These are phyloP conservation scores for Typha latifolia DNA, from an alignment of 176 grass and related monocot genomes.

Conservation along the genomic window DNA sequence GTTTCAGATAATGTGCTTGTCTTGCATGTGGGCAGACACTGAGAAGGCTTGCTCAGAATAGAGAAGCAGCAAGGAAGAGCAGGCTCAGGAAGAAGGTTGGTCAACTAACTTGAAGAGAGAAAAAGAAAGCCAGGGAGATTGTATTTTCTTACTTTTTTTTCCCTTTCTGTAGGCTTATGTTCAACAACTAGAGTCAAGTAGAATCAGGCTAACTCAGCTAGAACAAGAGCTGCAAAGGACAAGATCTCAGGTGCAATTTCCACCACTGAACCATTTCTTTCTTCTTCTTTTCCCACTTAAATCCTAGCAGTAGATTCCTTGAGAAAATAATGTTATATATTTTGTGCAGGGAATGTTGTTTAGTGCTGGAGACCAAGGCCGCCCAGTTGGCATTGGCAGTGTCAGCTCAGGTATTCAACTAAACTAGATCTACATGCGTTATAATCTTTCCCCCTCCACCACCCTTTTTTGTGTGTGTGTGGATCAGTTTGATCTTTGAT, in stretches of 20 bases:
- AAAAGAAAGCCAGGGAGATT: background rate
- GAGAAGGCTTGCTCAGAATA: slow-evolving; percentile 96
- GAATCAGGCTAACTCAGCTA: slow-evolving; percentile 78
- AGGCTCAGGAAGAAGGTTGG: slow-evolving; percentile 89
- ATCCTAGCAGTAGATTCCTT: background rate
- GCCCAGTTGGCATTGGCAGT: slow-evolving; percentile 38
- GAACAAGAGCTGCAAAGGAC: slow-evolving; percentile 80
- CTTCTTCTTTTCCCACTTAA: background rate
- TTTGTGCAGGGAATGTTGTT: slow-evolving; percentile 39
- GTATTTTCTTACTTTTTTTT: background rate
- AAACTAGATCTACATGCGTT: background rate
- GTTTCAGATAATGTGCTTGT: background rate
- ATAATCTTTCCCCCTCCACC: background rate
- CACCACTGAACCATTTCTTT: background rate
- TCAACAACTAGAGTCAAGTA: slow-evolving; percentile 88
- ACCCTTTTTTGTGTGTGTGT: background rate
- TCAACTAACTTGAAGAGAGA: slow-evolving; percentile 4
- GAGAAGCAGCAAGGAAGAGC: slow-evolving; percentile 95
- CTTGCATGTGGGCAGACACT: slow-evolving; percentile 37
- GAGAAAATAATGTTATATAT: background rate
- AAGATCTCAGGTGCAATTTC: slow-evolving; percentile 50
- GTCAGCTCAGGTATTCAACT: slow-evolving; percentile 45
- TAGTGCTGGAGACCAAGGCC: slow-evolving; percentile 37
- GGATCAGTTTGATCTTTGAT: background rate
- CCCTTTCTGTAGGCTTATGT: slow-evolving; percentile 66